Base-by-base conservation (phyloP, 495 filamentous ascomycete species). In the Lophium mytilinum region DNA sequence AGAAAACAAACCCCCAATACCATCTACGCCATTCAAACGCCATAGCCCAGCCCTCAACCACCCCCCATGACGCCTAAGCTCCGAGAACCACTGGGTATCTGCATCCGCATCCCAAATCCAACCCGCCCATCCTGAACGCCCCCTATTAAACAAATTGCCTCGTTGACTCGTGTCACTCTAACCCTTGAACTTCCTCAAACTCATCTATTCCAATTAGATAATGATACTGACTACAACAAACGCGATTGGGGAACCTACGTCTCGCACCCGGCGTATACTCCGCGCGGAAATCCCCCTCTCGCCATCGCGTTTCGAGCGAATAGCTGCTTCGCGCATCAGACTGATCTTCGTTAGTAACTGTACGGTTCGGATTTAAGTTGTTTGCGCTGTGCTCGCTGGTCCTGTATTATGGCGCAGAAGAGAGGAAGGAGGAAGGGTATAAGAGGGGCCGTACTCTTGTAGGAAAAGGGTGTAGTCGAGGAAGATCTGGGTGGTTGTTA, bases 391-490 rank as follows among this genome's bases (percentile, higher is more conserved):
- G 33, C 15, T 30, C 11, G 30, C 36, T 12, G 15, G 40, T 1
- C 12, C n/a, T n/a, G n/a, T n/a, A n/a, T n/a, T n/a, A n/a, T n/a
- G 1, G 49, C 9, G 37, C 0, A 30, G 15, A 24, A 19, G 18
- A 35, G 15, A 1, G 21, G 24, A 17, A 9, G 21, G 34, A 10
- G 12, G 9, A 21, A 6, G 8, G 46, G 21, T 3, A 42, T 10
- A n/a, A 42, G 49, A 39, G 37, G 14, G 14, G 35, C 53, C 80
- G 59, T 72, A 93, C 90, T 86, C 85, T 78, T 94, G 85, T 74
- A 96, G 82, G 64, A 96, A 96, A 8, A 95, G 77, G 66, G 87
- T 84, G 66, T 95, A 95, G 65, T 96, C 87, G 36, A 96, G 76
- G 66, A 90, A 94, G 19, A 93, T 85, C 89, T 93, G 59, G 21